Evolutionary conservation across 768 basidiomycete genomes (phyloP).

Genomic region (Punctularia strigosozonata): DNA sequence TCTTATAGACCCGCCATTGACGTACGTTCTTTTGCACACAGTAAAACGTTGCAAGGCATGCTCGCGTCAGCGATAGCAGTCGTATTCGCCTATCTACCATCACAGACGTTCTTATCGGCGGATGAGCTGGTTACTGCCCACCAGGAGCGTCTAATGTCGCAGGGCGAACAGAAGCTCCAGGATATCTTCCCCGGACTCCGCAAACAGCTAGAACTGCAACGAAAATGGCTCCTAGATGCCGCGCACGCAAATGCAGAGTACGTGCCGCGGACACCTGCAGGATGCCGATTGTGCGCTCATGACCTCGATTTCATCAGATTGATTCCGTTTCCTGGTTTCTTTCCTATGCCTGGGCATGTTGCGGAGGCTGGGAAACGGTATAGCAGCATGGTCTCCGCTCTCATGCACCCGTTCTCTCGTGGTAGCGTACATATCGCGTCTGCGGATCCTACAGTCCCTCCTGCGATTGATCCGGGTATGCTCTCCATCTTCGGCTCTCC

Average conservation of each 20-base stretch:
- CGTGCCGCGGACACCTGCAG: slow-evolving; percentile 13
- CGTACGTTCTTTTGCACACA: neutral
- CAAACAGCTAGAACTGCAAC: slow-evolving; percentile 1
- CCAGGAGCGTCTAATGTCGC: neutral
- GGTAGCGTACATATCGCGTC: slow-evolving; percentile 34
- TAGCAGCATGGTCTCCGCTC: slow-evolving; percentile 21
- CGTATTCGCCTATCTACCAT: too few relatives aligned
- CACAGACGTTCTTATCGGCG: too few relatives aligned
- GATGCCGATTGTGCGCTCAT: too few relatives aligned
- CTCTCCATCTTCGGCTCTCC: too few relatives aligned
- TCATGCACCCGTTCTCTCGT: slow-evolving; percentile 33
- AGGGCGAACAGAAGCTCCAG: neutral
- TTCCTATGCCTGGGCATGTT: slow-evolving; percentile 15
- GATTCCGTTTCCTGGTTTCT: slow-evolving; percentile 15
- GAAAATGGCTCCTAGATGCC: neutral
- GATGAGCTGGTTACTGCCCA: too few relatives aligned
- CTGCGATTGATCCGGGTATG: slow-evolving; percentile 34
- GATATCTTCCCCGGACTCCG: neutral
- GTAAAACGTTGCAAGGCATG: slow-evolving; percentile 1
- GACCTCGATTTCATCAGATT: too few relatives aligned
- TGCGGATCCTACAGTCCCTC: slow-evolving; percentile 25
- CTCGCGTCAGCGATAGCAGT: too few relatives aligned
- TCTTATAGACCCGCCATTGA: neutral
- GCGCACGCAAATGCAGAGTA: slow-evolving; percentile 8
- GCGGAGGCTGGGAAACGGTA: slow-evolving; percentile 21